These are phyloP conservation scores for Tubosaeta sp. DNA, from an alignment of 768 basidiomycete genomes.

Conservation along the genomic window DNA sequence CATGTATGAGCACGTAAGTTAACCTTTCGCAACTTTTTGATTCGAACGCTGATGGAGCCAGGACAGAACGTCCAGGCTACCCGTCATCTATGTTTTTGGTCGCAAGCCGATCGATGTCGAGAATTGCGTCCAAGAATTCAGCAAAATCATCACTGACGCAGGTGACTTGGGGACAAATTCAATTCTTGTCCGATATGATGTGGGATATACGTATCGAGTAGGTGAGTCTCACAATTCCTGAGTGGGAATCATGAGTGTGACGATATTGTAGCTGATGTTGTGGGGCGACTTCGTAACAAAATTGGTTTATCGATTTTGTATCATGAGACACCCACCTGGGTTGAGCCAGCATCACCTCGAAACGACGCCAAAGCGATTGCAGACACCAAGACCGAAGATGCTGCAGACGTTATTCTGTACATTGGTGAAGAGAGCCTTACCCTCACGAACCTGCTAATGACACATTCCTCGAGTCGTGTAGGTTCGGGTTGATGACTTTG, in stretches of 20 bases:
- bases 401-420: slow-evolving; percentile 39
- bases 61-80: slow-evolving; percentile 75
- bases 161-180: slow-evolving; percentile 15
- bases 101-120: slow-evolving; percentile 59
- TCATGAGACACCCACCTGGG: slow-evolving; percentile 28
- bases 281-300: slow-evolving; percentile 20
- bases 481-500: slow-evolving; percentile 11
- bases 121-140: slow-evolving; percentile 43
- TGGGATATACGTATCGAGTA: slow-evolving; percentile 65
- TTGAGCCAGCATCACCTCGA: slow-evolving; percentile 8
- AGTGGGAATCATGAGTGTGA: background rate
- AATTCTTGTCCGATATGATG: slow-evolving; percentile 68
- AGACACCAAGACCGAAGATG: background rate
- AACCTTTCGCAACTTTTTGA: background rate
- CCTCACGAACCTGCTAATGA: slow-evolving; percentile 84
- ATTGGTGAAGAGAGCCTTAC: slow-evolving; percentile 79
- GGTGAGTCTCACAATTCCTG: slow-evolving; percentile 36
- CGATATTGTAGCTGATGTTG: slow-evolving; percentile 14
- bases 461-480: slow-evolving; percentile 64
- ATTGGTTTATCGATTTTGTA: slow-evolving; percentile 34
- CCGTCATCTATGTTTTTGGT: slow-evolving; percentile 89
- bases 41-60: background rate
- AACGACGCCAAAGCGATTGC: background rate
- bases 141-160: slow-evolving; percentile 11
- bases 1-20: slow-evolving; percentile 87